Evolutionary conservation across 441 rosid species (phyloP).

Genomic region (Pelargonium fulgidum): DNA sequence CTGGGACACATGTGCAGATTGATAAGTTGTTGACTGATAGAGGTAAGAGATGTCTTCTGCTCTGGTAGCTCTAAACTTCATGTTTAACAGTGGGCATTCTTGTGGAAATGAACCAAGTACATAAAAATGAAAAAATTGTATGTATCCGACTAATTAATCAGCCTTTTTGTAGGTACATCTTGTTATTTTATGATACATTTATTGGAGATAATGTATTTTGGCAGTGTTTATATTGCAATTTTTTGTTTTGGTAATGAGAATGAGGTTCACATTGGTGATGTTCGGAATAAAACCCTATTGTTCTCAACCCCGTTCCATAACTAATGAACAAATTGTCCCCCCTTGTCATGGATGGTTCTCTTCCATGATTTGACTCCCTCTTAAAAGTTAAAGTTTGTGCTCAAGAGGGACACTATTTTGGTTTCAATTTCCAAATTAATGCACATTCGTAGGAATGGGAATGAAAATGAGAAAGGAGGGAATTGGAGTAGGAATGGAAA

Average conservation of each 20-base stretch:
- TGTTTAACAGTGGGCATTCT: neutral
- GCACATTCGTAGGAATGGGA: too few relatives aligned
- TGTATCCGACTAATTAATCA: neutral
- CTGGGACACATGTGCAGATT: conserved; percentile 83
- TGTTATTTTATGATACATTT: neutral
- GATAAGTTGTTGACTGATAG: conserved; percentile 73
- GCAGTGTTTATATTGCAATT: neutral
- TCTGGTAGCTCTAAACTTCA: neutral
- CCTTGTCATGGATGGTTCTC: too few relatives aligned
- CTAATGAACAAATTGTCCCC: too few relatives aligned
- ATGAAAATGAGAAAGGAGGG: too few relatives aligned
- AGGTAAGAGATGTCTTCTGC: conserved; percentile 38
- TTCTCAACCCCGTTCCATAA: too few relatives aligned
- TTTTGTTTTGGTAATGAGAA: neutral
- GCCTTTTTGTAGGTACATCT: neutral
- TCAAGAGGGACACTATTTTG: too few relatives aligned
- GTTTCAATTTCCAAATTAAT: too few relatives aligned
- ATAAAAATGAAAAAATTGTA: neutral
- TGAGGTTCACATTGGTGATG: neutral
- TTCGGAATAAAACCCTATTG: too few relatives aligned
- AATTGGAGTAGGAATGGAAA: too few relatives aligned
- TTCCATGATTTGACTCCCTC: too few relatives aligned
- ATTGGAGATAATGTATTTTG: neutral
- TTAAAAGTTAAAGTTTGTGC: too few relatives aligned
- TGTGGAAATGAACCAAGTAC: neutral